phyloP scores from a whole-genome alignment of 2,329 filamentous ascomycete genomes.

The Cladosporium sp. region DNA sequence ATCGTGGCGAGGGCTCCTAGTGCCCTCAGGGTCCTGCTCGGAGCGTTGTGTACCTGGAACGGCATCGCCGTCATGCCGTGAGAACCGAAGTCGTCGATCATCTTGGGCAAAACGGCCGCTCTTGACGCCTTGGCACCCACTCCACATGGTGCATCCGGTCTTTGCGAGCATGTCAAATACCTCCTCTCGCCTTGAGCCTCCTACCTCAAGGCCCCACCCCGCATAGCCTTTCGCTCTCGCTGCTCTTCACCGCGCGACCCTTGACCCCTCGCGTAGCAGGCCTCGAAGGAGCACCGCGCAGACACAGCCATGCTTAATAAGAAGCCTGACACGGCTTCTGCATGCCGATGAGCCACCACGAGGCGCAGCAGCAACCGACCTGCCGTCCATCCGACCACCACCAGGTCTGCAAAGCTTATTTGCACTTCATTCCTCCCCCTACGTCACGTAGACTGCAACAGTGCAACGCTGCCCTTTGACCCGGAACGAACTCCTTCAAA shows the following conservation, averaged over 20 bases:
- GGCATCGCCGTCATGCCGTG: not conserved
- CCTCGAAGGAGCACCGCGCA: not conserved
- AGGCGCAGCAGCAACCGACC: not conserved
- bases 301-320: not conserved
- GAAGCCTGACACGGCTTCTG: constrained; percentile 6
- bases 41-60: constrained; percentile 5
- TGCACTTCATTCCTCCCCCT: not conserved
- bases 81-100: not conserved
- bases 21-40: constrained; percentile 3
- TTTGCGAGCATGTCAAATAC: constrained; percentile 5
- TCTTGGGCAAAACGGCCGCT: not conserved
- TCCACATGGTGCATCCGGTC: constrained; percentile 4
- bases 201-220: not conserved
- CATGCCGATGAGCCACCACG: constrained; percentile 7
- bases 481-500: not conserved
- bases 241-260: not conserved
- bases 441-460: constrained; percentile 1
- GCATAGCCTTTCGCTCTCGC: not conserved
- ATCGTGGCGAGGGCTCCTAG: constrained; percentile 15
- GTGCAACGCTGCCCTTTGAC: not conserved
- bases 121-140: constrained; percentile 14
- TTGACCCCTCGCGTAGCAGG: not conserved
- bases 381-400: constrained; percentile 1
- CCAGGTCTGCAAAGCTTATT: constrained; percentile 8
- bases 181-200: not conserved